Evolutionary conservation across 2,329 filamentous ascomycete species (phyloP), one percentile per base, ranked within the genome.

Genomic region (Sclerotinia sclerotiorum): DNA sequence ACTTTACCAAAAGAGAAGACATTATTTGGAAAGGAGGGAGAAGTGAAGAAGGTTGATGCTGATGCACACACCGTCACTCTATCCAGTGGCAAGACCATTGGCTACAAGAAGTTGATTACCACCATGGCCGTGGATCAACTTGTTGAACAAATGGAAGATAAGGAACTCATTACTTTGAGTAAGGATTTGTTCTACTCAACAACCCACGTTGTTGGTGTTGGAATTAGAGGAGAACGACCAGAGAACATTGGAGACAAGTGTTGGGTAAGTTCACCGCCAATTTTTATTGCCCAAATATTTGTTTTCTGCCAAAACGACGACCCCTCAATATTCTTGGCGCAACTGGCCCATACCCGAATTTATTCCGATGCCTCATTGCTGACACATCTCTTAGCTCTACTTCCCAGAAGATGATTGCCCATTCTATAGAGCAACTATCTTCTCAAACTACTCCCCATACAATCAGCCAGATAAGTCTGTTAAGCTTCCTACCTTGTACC

Each of bases 371-470:
- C 55, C 32, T 54, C n/a, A 32, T 5, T 65, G 66, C 76, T 79
- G 75, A 79, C 56, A 21, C n/a, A 42, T 42, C 2, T 42, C 66
- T 13, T 68, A 90, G 89, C 85, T 99, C 74, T 99, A 99, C 88
- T 99, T 98, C 88, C 95, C 95, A 72, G 95, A 99, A 82, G 91
- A 97, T 81, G 90, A 99, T 87, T 97, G 93, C 85, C 93, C 93
- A 79, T 99, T 99, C 87, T 99, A 99, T 87, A 92, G 95, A 76
- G 95, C 95, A 78, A 99, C 95, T 78, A 98, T 99, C 84, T 99
- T 99, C 88, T 98, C 94, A 82, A 99, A 99, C 88, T 99, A 99
- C 87, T 98, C 95, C 29, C 95, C 94, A 65, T 89, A 97, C 88
- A 99, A 99, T 86, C 95, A 98, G 84, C 95, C 95, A 46, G 84